Conservation (phyloP, 768 basidiomycete genomes). For the Boletus barrowsii region DNA sequence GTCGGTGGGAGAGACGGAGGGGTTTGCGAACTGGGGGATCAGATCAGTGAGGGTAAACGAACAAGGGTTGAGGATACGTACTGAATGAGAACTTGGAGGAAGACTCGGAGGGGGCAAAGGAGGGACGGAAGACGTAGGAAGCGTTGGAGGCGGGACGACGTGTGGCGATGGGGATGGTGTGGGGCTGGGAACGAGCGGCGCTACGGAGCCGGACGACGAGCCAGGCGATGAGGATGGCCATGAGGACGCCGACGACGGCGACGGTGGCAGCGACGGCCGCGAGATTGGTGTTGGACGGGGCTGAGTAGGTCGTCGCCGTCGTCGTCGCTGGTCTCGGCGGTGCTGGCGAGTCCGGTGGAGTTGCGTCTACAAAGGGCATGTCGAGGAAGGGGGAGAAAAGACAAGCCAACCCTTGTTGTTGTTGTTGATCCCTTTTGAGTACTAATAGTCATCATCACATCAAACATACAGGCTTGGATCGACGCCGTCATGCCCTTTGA, state of each 20-base stretch:
- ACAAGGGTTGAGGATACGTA: conserved; percentile 3
- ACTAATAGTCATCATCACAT: not conserved
- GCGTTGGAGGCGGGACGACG: conserved; percentile 1
- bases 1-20: conserved; percentile 20
- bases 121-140: conserved; percentile 20
- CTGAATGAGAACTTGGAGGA: conserved; percentile 30
- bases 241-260: conserved; percentile 22
- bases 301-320: conserved; percentile 1
- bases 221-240: conserved; percentile 26
- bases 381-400: too few relatives aligned
- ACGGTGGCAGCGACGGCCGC: conserved; percentile 28
- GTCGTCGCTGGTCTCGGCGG: not conserved
- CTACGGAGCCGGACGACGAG: conserved; percentile 25
- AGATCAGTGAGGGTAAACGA: not conserved
- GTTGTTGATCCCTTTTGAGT: not conserved
- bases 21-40: conserved; percentile 21
- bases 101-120: conserved; percentile 22
- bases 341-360: not conserved
- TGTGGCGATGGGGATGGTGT: not conserved
- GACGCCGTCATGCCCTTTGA: not conserved
- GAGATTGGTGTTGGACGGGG: conserved; percentile 13
- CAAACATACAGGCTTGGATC: not conserved
- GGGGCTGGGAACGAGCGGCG: not conserved
- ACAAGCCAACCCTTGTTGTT: not conserved
- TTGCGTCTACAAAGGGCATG: not conserved